phyloP scores from a whole-genome alignment of 176 grass and related monocot species.

The Puccinellia tenuiflora region DNA sequence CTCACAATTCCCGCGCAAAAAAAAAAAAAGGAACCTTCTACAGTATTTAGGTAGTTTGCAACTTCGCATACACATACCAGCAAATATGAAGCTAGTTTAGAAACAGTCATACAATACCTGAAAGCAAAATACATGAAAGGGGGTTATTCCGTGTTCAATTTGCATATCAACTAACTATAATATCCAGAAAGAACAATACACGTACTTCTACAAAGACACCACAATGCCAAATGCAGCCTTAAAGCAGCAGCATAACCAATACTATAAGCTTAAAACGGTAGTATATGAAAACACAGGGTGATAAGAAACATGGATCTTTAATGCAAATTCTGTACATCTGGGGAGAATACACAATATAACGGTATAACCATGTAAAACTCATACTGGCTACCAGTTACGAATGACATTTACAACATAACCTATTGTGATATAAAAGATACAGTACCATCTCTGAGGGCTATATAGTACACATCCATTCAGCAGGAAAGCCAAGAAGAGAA shows the following conservation, averaged over 20 bases:
- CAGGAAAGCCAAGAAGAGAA: constrained; percentile 5
- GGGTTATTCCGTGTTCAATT: background rate
- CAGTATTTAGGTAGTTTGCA: too few relatives aligned
- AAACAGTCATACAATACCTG: background rate
- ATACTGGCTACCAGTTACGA: constrained; percentile 25
- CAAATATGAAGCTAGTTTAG: too few relatives aligned
- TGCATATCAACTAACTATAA: background rate
- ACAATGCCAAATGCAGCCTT: background rate
- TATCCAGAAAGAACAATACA: background rate
- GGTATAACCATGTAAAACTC: constrained; percentile 28
- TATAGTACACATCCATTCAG: background rate
- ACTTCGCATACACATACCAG: too few relatives aligned
- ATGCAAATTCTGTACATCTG: constrained; percentile 33
- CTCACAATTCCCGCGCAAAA: too few relatives aligned
- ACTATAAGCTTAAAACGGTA: background rate
- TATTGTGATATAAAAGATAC: constrained; percentile 3
- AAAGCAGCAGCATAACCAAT: background rate
- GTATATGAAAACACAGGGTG: background rate
- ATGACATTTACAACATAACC: constrained; percentile 32
- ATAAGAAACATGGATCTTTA: constrained; percentile 17
- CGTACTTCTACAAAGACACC: background rate
- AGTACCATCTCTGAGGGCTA: background rate
- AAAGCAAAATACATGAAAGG: background rate
- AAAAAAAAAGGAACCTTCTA: too few relatives aligned
- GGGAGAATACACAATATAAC: constrained; percentile 23